Evolutionary conservation across 305 asterid genomes (phyloP).

Genomic region (Fraxinus velutina): DNA sequence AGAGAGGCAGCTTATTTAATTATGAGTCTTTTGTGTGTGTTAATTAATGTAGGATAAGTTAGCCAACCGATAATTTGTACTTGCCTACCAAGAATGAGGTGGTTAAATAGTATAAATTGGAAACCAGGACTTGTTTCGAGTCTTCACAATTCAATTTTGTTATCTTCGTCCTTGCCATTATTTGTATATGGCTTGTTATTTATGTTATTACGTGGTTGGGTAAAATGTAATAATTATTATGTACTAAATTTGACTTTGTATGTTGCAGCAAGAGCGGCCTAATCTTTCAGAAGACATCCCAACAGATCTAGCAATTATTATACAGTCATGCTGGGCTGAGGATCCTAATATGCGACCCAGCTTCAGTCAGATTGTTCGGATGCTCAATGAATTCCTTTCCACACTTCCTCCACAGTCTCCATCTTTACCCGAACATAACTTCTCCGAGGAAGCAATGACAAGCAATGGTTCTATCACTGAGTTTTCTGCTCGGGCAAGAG

Average conservation of each 20-base stretch:
- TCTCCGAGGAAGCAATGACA: slow-evolving; percentile 37
- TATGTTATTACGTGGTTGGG: background rate
- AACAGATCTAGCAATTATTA: slow-evolving; percentile 63
- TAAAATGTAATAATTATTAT: background rate
- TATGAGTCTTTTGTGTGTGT: background rate
- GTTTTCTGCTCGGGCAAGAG: slow-evolving; percentile 72
- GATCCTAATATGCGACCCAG: slow-evolving; percentile 88
- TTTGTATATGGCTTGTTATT: background rate
- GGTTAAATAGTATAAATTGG: background rate
- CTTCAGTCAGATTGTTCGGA: slow-evolving; percentile 79
- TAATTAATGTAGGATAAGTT: background rate
- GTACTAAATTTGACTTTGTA: background rate
- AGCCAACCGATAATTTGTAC: background rate
- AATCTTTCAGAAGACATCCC: slow-evolving; percentile 58
- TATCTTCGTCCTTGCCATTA: background rate
- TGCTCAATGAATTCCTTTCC: slow-evolving; percentile 69
- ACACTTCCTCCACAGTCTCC: slow-evolving; percentile 47
- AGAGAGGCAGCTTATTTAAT: background rate
- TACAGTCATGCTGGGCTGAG: slow-evolving; percentile 96
- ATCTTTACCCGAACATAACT: slow-evolving; percentile 37
- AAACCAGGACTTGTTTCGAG: background rate
- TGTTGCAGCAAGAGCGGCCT: slow-evolving; percentile 88
- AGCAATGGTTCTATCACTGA: slow-evolving; percentile 59
- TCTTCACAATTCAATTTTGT: background rate
- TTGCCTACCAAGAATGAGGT: background rate